phyloP scores from a whole-genome alignment of 441 rosid species.

The Mallotus repandus region DNA sequence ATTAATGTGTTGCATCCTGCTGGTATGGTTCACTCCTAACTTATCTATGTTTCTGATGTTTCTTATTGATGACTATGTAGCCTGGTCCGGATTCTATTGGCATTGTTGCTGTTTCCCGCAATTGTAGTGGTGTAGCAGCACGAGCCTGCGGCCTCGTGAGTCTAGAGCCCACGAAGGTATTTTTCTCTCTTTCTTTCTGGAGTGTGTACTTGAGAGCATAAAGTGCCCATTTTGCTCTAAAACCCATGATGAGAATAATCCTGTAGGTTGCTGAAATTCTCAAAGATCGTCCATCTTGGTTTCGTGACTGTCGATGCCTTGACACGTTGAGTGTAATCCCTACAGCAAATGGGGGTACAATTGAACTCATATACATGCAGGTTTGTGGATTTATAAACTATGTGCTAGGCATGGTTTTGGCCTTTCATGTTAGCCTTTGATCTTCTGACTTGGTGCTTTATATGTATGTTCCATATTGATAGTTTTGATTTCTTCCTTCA shows the following conservation, averaged over 20 bases:
- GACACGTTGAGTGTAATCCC: constrained; percentile 68
- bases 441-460: not conserved
- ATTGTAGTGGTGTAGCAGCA: constrained; percentile 95
- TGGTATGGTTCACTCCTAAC: not conserved
- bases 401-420: not conserved
- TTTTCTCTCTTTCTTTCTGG: constrained; percentile 6
- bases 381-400: constrained; percentile 28
- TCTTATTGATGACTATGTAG: constrained; percentile 34
- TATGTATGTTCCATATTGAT: not conserved
- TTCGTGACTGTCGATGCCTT: constrained; percentile 80
- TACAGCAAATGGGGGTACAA: constrained; percentile 83
- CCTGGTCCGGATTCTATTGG: constrained; percentile 99
- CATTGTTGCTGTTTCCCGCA: constrained; percentile 95
- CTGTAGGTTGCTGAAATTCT: constrained; percentile 75
- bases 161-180: constrained; percentile 92
- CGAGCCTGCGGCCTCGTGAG: constrained; percentile 99
- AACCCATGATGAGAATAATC: constrained; percentile 17
- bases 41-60: not conserved
- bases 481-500: not conserved
- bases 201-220: not conserved
- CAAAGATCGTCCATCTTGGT: constrained; percentile 95
- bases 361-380: constrained; percentile 89
- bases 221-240: not conserved
- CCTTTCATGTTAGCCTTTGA: not conserved
- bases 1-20: not conserved